Conservation (phyloP, 139 green algal species). For the Chlamydomonas eustigma region DNA sequence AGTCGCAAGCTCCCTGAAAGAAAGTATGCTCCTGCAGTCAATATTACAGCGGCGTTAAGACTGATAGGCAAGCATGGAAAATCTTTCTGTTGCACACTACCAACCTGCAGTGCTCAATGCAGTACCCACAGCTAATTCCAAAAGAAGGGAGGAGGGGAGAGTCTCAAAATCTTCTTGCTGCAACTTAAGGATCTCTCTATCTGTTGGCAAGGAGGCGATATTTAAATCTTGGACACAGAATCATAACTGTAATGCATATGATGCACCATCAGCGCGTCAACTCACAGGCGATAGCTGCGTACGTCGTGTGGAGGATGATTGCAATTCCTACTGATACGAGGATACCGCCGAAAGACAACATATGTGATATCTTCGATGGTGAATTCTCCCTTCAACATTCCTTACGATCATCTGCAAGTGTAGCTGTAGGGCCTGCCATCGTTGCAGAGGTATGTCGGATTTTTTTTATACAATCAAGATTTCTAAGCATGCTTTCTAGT, state of each 20-base stretch:
- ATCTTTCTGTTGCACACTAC: neutral
- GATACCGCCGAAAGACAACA: slow-evolving; percentile 10
- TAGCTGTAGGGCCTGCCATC: too few species aligned
- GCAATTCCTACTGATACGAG: slow-evolving; percentile 10
- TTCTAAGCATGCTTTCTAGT: too few species aligned
- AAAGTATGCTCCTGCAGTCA: slow-evolving; percentile 26
- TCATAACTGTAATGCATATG: too few species aligned
- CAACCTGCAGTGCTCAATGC: neutral
- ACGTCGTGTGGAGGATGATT: slow-evolving; percentile 19
- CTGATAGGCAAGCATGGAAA: too few species aligned
- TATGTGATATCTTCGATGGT: neutral
- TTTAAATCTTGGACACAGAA: too few species aligned
- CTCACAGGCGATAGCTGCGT: slow-evolving; percentile 27
- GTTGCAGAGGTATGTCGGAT: too few species aligned
- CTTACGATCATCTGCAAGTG: too few species aligned
- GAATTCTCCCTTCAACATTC: too few species aligned
- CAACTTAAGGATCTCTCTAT: slow-evolving; percentile 25
- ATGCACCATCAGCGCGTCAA: too few species aligned
- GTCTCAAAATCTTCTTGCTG: slow-evolving; percentile 30
- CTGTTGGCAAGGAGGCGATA: slow-evolving; percentile 2
- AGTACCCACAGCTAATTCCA: slow-evolving; percentile 15
- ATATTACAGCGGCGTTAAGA: too few species aligned
- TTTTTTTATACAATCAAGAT: too few species aligned
- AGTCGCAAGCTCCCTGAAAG: slow-evolving; percentile 16
- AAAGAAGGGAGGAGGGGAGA: slow-evolving; percentile 10